Percentiles rank a stretch among this genome's conserved stretches.
Evolutionary conservation across 31 red algal genomes (phyloP).

Genomic region (Porphyra umbilicalis): DNA sequence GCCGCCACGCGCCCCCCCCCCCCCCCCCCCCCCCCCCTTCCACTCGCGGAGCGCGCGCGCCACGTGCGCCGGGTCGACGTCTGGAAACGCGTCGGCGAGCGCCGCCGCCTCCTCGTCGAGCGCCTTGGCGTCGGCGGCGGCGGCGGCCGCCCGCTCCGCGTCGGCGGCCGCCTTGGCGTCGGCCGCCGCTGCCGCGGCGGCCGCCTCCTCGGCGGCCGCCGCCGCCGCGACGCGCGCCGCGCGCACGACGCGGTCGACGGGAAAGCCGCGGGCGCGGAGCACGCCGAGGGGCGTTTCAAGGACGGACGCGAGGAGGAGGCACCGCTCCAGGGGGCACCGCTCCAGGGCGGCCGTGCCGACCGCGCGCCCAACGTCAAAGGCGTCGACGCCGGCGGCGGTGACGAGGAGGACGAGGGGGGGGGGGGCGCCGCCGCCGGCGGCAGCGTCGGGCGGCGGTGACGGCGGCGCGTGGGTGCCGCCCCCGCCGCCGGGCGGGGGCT

Average conservation of each 20-base stretch:
- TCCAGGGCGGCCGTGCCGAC: constrained; percentile 27
- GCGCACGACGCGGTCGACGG: constrained; percentile 50
- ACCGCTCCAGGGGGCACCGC: constrained; percentile 40
- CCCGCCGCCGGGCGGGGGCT: not conserved
- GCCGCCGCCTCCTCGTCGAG: not conserved
- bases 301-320: constrained; percentile 38
- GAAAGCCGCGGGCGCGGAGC: constrained; percentile 57
- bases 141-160: not conserved
- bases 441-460: not conserved
- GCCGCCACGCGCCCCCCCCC: not conserved
- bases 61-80: not conserved
- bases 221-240: not conserved
- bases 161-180: not conserved
- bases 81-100: not conserved
- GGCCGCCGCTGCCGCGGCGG: too few species aligned
- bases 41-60: not conserved
- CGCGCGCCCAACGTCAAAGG: constrained; percentile 55
- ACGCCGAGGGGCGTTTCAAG: constrained; percentile 44
- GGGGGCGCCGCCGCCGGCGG: not conserved
- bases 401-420: not conserved
- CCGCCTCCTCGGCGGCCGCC: not conserved
- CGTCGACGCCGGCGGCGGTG: constrained; percentile 35
- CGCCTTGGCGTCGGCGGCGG: not conserved
- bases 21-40: not conserved
- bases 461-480: not conserved